phyloP scores from a whole-genome alignment of 441 rosid species.

The Populus hybrid region DNA sequence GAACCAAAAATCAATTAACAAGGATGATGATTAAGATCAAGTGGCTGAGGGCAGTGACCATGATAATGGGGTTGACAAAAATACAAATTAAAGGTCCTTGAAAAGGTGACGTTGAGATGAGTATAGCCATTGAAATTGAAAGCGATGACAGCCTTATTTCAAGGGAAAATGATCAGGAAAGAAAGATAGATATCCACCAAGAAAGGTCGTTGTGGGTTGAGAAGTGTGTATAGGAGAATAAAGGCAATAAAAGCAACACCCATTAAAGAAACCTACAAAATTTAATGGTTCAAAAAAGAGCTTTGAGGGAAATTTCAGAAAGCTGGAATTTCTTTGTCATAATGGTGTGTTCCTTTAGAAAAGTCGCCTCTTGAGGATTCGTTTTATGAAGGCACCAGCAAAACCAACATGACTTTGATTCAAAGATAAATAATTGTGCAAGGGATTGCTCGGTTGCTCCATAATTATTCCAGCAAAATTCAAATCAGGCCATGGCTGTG shows the following conservation, averaged over 20 bases:
- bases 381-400: constrained; percentile 11
- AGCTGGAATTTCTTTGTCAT: constrained; percentile 35
- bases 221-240: constrained; percentile 30
- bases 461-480: constrained; percentile 14
- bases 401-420: constrained; percentile 29
- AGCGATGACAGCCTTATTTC: constrained; percentile 42
- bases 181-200: constrained; percentile 34
- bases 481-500: constrained; percentile 15
- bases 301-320: constrained; percentile 16
- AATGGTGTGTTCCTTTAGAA: constrained; percentile 26
- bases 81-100: constrained; percentile 23
- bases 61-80: constrained; percentile 37
- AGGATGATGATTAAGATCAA: constrained; percentile 35
- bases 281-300: constrained; percentile 22
- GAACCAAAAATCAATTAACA: constrained; percentile 18
- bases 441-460: constrained; percentile 24
- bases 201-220: constrained; percentile 35
- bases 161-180: constrained; percentile 33
- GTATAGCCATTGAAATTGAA: constrained; percentile 44
- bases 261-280: constrained; percentile 33
- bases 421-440: constrained; percentile 28
- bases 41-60: constrained; percentile 24
- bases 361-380: constrained; percentile 23
- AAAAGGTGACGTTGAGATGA: constrained; percentile 43
- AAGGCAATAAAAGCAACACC: constrained; percentile 31